Evolutionary conservation across 768 basidiomycete genomes (phyloP).

Genomic region (Tricholomella constricta): DNA sequence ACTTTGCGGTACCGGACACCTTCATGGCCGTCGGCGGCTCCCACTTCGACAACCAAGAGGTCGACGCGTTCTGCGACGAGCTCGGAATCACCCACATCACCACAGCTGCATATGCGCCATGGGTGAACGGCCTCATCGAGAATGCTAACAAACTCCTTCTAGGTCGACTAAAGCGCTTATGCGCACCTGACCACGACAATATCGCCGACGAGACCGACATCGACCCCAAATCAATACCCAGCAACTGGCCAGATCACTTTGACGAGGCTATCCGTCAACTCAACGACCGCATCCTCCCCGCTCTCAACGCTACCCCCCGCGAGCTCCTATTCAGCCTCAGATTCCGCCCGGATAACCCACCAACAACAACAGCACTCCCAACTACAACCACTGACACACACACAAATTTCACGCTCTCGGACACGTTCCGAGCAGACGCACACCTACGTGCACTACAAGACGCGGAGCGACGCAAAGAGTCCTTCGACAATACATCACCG

Average conservation of each 20-base stretch:
- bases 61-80: constrained; percentile 27
- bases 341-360: background rate
- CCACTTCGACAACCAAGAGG: constrained; percentile 18
- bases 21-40: constrained; percentile 27
- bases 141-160: background rate
- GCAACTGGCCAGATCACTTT: background rate
- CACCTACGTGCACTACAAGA: constrained; percentile 3
- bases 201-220: background rate
- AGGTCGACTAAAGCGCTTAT: background rate
- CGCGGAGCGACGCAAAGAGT: constrained; percentile 1
- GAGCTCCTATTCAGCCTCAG: background rate
- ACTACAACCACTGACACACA: background rate
- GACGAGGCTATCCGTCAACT: background rate
- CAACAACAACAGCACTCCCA: background rate
- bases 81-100: constrained; percentile 11
- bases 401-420: background rate
- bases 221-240: background rate
- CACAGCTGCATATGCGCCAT: background rate
- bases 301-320: background rate
- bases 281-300: background rate
- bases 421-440: background rate
- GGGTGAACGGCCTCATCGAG: background rate
- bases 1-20: constrained; percentile 21
- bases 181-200: background rate
- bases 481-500: constrained; percentile 2